Conservation (phyloP, 2,329 filamentous ascomycete species). For the Rhynchosporium agropyri region DNA sequence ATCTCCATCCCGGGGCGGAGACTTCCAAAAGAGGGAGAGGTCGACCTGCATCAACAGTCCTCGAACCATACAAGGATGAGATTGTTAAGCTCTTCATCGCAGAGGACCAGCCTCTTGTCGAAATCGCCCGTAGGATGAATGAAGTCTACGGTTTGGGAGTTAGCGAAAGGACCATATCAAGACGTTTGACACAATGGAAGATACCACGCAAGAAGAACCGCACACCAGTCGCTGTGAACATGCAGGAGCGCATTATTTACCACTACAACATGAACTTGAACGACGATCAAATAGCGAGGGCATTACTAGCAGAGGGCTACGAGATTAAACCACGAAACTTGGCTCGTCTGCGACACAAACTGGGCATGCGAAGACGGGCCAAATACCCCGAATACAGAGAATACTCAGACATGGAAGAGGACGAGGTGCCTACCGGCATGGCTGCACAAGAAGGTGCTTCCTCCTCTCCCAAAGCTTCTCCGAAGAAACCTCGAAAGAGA, state of each 20-base stretch:
- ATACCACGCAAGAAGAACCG: constrained; percentile 38
- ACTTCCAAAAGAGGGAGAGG: constrained; percentile 31
- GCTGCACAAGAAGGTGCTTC: constrained; percentile 17
- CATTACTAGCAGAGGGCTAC: constrained; percentile 36
- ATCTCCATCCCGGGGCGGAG: constrained; percentile 2
- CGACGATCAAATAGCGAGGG: constrained; percentile 38
- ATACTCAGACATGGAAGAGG: constrained; percentile 32
- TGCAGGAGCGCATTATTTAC: constrained; percentile 34
- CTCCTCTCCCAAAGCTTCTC: constrained; percentile 18
- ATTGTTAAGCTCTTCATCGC: constrained; percentile 37
- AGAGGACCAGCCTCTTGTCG: constrained; percentile 36
- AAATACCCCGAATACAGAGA: constrained; percentile 40
- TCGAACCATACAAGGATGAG: constrained; percentile 38
- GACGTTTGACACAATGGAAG: constrained; percentile 38
- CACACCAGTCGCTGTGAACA: constrained; percentile 31
- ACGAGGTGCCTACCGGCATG: constrained; percentile 7
- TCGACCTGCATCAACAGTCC: constrained; percentile 34
- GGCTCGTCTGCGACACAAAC: constrained; percentile 37
- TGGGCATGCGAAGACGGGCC: constrained; percentile 38
- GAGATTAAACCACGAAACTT: constrained; percentile 38
- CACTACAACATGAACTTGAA: constrained; percentile 41
- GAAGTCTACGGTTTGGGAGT: constrained; percentile 38
- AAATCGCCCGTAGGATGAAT: constrained; percentile 38
- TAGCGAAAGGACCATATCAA: constrained; percentile 38
- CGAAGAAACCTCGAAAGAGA: constrained; percentile 28